Evolutionary conservation across 805 yeast genomes (phyloP), one percentile per base, ranked within the genome.

Genomic region (Candida anglica): DNA sequence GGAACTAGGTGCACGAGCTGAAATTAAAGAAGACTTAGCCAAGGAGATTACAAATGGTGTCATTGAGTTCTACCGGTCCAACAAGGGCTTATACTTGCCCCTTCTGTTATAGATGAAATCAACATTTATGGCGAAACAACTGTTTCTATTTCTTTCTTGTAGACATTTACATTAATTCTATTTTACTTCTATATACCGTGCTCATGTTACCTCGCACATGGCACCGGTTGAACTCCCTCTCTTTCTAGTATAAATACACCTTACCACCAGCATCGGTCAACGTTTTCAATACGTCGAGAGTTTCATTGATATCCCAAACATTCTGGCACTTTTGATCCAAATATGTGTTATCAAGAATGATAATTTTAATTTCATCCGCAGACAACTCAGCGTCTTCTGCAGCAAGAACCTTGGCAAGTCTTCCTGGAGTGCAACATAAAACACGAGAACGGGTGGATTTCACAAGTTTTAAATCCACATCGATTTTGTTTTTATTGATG

Each of bases 401-500:
- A 16, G 63, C 52, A 23, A 75, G 48, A 5, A 80, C 66, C 44
- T 71, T 75, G 8, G 50, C 44, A 13, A 78, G 51, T 34, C 89
- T 63, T 2, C 81, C 80, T 0, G 87, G 79, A 0, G 91, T 82
- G 26, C 81, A 69, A 24, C 80, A 75, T 28, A 80, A 66, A 1
- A 82, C 56, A 31, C 80, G 58, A 2, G 78, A 59, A 40, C 58
- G 43, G 21, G 79, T 61, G 28, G 68, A 54, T 37, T 58, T 52
- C 26, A 77, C 55, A 19, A 68, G 42, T 32, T 65, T 63, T 34
- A 75, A 48, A 48, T 86, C 95, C 27, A 79, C 81, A 20, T 73
- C 70, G 29, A 84, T 51, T 43, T 81, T 79, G 53, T 84, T 86
- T 59, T 86, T 86, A 41, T 81, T 75, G 48, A 86, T 86, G 30